These are phyloP conservation scores for Xylariaceae sp. DNA, from an alignment of 2,329 filamentous ascomycete species.

Conservation along the genomic window DNA sequence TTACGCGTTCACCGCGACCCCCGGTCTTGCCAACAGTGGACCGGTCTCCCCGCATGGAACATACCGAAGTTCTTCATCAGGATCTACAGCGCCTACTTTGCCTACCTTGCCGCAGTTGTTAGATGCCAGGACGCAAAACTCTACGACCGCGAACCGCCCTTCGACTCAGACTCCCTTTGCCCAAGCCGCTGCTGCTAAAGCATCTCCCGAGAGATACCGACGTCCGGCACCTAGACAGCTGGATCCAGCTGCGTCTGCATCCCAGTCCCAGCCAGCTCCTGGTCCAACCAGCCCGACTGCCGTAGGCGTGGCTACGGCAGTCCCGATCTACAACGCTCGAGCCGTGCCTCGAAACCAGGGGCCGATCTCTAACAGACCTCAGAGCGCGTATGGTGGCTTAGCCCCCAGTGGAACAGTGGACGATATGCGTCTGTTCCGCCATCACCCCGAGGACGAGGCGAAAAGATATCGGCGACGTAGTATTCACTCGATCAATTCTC, in stretches of 20 bases:
- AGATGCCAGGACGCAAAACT: conserved; percentile 38
- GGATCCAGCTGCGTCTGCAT: conserved; percentile 39
- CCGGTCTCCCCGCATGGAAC: conserved; percentile 48
- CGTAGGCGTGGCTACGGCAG: conserved; percentile 49
- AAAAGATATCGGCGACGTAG: conserved; percentile 79
- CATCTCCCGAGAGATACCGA: conserved; percentile 78
- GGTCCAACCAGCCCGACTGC: conserved; percentile 44
- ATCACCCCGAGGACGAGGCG: conserved; percentile 57
- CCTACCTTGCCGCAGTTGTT: conserved; percentile 39
- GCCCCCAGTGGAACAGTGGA: conserved; percentile 52
- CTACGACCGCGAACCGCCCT: conserved; percentile 37
- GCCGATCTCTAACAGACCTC: conserved; percentile 42
- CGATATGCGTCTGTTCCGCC: conserved; percentile 60
- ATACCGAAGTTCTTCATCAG: conserved; percentile 39
- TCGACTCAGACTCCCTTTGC: conserved; percentile 47
- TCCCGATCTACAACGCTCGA: conserved; percentile 50
- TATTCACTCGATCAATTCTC: conserved; percentile 60
- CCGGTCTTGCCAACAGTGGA: conserved; percentile 52
- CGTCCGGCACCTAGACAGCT: conserved; percentile 55
- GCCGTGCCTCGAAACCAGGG: conserved; percentile 33
- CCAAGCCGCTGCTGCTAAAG: conserved; percentile 57
- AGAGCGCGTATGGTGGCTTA: conserved; percentile 45
- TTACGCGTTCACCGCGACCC: conserved; percentile 71
- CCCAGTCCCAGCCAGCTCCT: conserved; percentile 30
- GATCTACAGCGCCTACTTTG: conserved; percentile 39